Evolutionary conservation across 352 stramenopile species (phyloP).

Genomic region (Plasmopara muralis): DNA sequence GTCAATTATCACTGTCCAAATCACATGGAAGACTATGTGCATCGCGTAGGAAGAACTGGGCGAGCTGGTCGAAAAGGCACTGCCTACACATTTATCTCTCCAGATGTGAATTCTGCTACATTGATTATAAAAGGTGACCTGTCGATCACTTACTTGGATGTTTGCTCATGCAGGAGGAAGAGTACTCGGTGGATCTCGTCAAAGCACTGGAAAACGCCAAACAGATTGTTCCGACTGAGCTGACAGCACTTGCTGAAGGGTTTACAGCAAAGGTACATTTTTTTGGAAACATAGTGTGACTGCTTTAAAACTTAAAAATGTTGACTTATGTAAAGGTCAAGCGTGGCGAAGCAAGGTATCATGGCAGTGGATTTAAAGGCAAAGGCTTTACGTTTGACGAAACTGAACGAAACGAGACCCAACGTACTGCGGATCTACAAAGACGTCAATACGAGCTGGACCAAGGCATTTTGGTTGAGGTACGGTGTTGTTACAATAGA

Average conservation of each 20-base stretch:
- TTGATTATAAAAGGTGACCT: not conserved
- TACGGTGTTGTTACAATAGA: constrained; percentile 12
- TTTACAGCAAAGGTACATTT: constrained; percentile 92
- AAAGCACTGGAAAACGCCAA: constrained; percentile 91
- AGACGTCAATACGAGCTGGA: constrained; percentile 86
- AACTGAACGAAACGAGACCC: constrained; percentile 94
- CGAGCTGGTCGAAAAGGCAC: constrained; percentile 94
- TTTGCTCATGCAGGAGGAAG: constrained; percentile 81
- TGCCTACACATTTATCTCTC: constrained; percentile 99
- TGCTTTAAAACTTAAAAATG: constrained; percentile 1
- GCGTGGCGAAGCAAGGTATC: constrained; percentile 93
- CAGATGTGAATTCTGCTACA: constrained; percentile 55
- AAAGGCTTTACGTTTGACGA: constrained; percentile 99
- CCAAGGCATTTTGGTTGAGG: constrained; percentile 73
- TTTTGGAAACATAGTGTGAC: not conserved
- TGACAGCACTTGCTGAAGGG: constrained; percentile 87
- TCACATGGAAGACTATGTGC: constrained; percentile 99
- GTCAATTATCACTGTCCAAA: constrained; percentile 99
- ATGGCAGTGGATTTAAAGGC: constrained; percentile 95
- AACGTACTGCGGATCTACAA: constrained; percentile 90
- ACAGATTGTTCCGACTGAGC: constrained; percentile 71
- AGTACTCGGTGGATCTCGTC: constrained; percentile 96
- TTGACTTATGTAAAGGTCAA: constrained; percentile 53
- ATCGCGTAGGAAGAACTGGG: constrained; percentile 96
- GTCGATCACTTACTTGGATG: constrained; percentile 9